Base-by-base conservation (phyloP, 331 rosid genomes). In the Pyracantha coccinea region DNA sequence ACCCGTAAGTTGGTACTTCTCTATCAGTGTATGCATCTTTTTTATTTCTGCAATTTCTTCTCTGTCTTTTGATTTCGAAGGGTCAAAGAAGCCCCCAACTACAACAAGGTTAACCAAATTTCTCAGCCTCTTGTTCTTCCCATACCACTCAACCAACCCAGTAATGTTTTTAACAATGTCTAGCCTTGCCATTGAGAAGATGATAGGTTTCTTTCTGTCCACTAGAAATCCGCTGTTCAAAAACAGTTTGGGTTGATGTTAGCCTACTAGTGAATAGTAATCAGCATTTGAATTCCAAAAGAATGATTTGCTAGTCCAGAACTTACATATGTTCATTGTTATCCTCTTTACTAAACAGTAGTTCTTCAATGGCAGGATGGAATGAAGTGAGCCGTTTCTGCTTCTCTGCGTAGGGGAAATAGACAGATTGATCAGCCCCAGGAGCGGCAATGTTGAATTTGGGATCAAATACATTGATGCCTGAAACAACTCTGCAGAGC, bases 61-160 rank as follows among this genome's bases (percentile, higher is more conserved):
- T 71, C 97, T 85, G 27, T 93, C 98, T 65, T 93, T 93, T 65
- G 98, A 91, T 69, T 89, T 91, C 21, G 91, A 83, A 66, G 98
- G 88, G 84, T 93, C 97, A 68, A 93, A 86, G 90, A 91, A 93
- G n/a, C 96, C 98, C 21, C 98, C 98, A 38, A 93, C 98, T 73
- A 91, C 81, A 29, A 91, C 97, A 79, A 93, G 97, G 76, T 93
- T 93, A 47, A 86, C 98, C 86, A 88, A 79, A 68, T 33, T 87
- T 81, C 92, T 84, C 71, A 93, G 81, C 78, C 85, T 89, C 82
- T 81, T 86, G 85, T 87, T 91, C 81, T 87, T 87, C 6, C 83
- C 98, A 69, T 84, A 93, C 96, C 98, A 91, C 19, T 91, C 97
- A 5, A 88, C 90, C 61, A 93, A 75, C 3, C 98, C 98, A 0